These are phyloP conservation scores for Neurospora intermedia DNA, from an alignment of 495 filamentous ascomycete genomes.

Conservation along the genomic window DNA sequence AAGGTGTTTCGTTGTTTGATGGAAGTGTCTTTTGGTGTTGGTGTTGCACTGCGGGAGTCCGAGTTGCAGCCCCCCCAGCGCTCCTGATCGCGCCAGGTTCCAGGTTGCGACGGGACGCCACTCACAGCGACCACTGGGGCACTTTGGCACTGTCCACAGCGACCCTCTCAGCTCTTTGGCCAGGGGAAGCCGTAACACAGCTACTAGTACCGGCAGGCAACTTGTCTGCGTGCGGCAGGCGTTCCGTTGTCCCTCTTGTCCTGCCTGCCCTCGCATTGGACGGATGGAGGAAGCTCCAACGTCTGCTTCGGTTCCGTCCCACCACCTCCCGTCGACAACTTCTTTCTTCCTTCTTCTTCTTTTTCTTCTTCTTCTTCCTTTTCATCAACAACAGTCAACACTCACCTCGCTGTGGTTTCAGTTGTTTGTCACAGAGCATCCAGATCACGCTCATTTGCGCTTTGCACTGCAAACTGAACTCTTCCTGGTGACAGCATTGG, in stretches of 20 bases:
- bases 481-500: background rate
- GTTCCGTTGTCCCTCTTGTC: background rate
- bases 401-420: background rate
- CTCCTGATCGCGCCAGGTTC: background rate
- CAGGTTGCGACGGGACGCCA: background rate
- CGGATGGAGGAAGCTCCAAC: background rate
- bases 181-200: background rate
- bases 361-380: background rate
- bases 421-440: background rate
- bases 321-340: background rate
- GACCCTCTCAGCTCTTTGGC: background rate
- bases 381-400: background rate
- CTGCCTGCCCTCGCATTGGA: background rate
- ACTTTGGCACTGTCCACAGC: background rate
- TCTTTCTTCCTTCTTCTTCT: background rate
- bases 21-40: background rate
- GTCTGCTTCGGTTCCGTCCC: background rate
- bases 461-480: background rate
- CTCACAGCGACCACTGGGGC: background rate
- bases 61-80: background rate
- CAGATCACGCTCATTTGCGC: background rate
- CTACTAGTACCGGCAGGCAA: background rate
- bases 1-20: background rate
- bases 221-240: background rate
- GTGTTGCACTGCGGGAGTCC: background rate